Evolutionary conservation across 164 flowering plant species (phyloP), one percentile per base, ranked within the genome.

Genomic region (Hamamelis virginiana): DNA sequence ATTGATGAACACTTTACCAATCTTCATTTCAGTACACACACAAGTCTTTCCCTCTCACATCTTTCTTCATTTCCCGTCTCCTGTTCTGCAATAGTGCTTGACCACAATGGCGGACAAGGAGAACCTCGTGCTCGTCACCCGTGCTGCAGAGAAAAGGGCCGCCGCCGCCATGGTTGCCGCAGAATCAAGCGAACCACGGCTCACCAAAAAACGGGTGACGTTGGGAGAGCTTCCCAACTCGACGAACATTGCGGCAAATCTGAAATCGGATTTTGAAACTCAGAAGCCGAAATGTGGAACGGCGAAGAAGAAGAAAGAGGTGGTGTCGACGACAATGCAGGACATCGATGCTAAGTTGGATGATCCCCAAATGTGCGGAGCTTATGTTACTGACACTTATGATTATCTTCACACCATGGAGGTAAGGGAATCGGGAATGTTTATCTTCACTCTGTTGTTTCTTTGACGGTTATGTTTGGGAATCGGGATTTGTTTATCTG

Each of bases 81-180:
- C 18, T 27, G 25, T 26, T 6, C 5, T 41, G 23, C n/a, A 18
- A 11, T 57, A 25, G 47, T 33, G 13, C 48, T 43, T 19, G 58
- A 6, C 68, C 47, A n/a, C 59, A 46, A 83, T 83, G 86, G 82
- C 75, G 41, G 76, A 78, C 63, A 62, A 75, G 66, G 82, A 77
- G 70, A 81, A 72, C 68, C 59, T 70, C 68, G 70, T 50, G 62
- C 69, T 82, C 33, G 48, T 78, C 51, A 83, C 86, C 0, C 80
- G 84, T 18, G 62, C 69, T 25, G 73, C 75, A 41, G 77, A 73
- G 74, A 76, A 67, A 52, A 74, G 76, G 55, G 80, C 76, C 0
- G 80, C 76, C 26, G 64, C 71, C 19, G 53, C 71, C 6, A 74
- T 72, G 3, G 64, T 33, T 9, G 68, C 48, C 3, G 62, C 43